Evolutionary conservation across 306 rosid genomes (phyloP).

Genomic region (Prunus campanulata): DNA sequence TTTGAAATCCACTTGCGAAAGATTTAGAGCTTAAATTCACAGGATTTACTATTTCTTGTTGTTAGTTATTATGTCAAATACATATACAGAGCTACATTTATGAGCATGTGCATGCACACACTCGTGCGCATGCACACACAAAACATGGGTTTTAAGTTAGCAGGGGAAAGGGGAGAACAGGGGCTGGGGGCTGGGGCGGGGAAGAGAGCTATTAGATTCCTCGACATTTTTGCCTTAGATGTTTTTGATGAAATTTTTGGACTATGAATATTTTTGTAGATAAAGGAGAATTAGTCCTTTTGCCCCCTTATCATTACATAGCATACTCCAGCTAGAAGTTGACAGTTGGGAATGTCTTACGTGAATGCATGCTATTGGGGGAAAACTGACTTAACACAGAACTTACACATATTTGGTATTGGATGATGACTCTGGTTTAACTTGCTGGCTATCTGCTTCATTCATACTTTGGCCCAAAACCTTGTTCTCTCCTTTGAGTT

Average conservation of each 20-base stretch:
- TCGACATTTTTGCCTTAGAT: background rate
- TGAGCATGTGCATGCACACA: background rate
- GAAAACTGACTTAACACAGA: background rate
- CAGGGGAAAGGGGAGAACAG: no score
- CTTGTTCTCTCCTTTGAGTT: background rate
- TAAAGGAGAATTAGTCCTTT: background rate
- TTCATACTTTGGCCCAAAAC: background rate
- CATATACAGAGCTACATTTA: background rate
- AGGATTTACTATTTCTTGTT: background rate
- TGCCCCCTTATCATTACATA: background rate
- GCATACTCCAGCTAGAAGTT: background rate
- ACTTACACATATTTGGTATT: background rate
- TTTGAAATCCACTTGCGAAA: background rate
- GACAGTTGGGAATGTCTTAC: background rate
- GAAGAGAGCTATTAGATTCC: background rate
- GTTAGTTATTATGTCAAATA: background rate
- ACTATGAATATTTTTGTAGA: background rate
- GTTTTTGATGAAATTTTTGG: background rate
- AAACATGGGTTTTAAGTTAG: background rate
- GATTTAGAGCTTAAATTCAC: background rate
- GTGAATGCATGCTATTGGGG: background rate
- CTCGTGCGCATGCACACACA: no score
- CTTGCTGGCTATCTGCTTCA: background rate
- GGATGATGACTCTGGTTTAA: slow-evolving; percentile 4
- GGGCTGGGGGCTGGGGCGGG: no score